Evolutionary conservation across 441 rosid genomes (phyloP).

Genomic region (Omphalea diandra): DNA sequence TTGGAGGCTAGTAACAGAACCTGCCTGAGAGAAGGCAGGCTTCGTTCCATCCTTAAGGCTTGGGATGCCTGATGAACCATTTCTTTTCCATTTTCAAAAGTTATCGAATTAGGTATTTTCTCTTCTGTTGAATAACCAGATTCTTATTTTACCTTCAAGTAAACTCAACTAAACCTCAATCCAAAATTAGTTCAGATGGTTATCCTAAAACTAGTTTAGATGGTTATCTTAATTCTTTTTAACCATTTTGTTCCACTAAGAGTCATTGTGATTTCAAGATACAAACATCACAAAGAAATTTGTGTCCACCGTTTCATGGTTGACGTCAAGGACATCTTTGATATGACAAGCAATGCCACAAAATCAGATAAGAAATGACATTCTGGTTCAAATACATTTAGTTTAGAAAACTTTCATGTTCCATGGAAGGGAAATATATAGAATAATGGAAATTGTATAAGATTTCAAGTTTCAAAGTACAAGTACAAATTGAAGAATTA

Average conservation of each 20-base stretch:
- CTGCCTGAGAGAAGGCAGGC: not conserved
- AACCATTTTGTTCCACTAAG: not conserved
- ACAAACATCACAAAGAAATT: not conserved
- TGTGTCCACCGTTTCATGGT: not conserved
- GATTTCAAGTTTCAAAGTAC: not conserved
- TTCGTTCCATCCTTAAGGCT: not conserved
- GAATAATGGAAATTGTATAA: not conserved
- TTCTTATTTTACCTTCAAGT: not conserved
- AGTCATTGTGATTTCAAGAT: not conserved
- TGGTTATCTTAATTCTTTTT: not conserved
- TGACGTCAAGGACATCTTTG: not conserved
- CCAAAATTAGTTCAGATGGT: not conserved
- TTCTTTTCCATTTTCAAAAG: not conserved
- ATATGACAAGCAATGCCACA: not conserved
- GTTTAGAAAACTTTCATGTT: not conserved
- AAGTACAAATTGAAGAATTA: not conserved
- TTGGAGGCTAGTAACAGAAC: not conserved
- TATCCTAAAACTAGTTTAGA: not conserved
- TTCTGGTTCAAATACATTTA: not conserved
- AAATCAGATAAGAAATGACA: not conserved
- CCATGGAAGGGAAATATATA: not conserved
- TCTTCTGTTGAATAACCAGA: not conserved
- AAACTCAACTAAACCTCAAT: not conserved
- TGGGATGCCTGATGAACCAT: not conserved
- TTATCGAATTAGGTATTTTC: not conserved